These are phyloP conservation scores for Ophiostoma novo-ulmi DNA, from an alignment of 2,329 filamentous ascomycete species.

Conservation along the genomic window DNA sequence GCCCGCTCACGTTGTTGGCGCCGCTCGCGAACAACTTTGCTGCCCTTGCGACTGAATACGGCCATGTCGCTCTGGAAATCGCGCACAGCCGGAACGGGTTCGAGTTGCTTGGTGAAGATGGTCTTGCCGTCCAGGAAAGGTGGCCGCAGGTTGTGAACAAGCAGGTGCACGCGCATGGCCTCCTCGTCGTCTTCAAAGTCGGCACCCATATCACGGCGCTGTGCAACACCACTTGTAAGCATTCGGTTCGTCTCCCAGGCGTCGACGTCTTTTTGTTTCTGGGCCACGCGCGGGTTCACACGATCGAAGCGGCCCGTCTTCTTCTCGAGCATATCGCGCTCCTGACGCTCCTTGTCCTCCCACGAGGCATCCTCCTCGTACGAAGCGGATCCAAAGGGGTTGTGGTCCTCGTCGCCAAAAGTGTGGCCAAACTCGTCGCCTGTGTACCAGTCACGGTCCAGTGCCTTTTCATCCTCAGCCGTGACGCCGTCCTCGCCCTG, in stretches of 20 bases:
- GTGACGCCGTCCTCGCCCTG: slow-evolving; percentile 53
- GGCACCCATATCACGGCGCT: slow-evolving; percentile 71
- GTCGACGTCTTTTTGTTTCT: slow-evolving; percentile 91
- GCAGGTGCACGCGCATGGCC: slow-evolving; percentile 76
- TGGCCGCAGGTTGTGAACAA: slow-evolving; percentile 89
- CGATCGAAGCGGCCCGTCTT: slow-evolving; percentile 64
- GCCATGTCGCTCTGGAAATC: slow-evolving; percentile 98
- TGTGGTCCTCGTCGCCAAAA: slow-evolving; percentile 87
- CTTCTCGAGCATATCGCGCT: slow-evolving; percentile 71
- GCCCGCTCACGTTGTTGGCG: slow-evolving; percentile 89
- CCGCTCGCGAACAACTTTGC: slow-evolving; percentile 83
- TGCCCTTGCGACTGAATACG: slow-evolving; percentile 93
- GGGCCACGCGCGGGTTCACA: slow-evolving; percentile 67
- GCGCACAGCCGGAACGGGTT: slow-evolving; percentile 86
- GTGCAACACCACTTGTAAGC: slow-evolving; percentile 92
- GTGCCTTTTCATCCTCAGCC: slow-evolving; percentile 64
- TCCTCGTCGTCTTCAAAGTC: slow-evolving; percentile 92
- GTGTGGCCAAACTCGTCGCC: slow-evolving; percentile 78
- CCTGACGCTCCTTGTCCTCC: slow-evolving; percentile 64
- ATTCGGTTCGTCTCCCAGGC: slow-evolving; percentile 99
- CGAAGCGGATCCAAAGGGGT: slow-evolving; percentile 76
- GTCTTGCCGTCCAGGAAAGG: slow-evolving; percentile 93
- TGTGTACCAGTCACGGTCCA: slow-evolving; percentile 91
- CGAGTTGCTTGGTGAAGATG: slow-evolving; percentile 94
- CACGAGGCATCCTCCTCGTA: slow-evolving; percentile 68